phyloP scores from a whole-genome alignment of 1,284 basidiomycete species.

The Ganoderma resinaceum region DNA sequence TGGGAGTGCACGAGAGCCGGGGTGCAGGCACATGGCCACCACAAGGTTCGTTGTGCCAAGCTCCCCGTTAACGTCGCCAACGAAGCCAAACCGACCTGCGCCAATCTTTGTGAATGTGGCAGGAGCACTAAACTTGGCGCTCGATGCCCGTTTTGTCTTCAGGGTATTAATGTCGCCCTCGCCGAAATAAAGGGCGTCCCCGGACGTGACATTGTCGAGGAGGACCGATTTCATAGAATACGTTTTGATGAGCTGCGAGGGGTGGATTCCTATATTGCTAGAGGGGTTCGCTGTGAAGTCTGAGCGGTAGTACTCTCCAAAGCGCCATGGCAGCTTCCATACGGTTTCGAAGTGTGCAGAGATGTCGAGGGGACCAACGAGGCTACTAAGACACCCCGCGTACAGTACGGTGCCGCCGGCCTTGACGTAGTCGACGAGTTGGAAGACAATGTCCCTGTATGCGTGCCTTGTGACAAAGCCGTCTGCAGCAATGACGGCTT shows the following conservation, averaged over 20 bases:
- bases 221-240: constrained; percentile 18
- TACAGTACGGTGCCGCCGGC: constrained; percentile 26
- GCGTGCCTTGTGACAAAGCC: constrained; percentile 1
- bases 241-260: background rate
- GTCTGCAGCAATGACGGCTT: constrained; percentile 18
- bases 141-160: background rate
- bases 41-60: constrained; percentile 12
- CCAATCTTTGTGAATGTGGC: constrained; percentile 22
- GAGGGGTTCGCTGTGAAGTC: background rate
- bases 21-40: constrained; percentile 23
- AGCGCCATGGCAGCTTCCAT: constrained; percentile 25
- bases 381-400: constrained; percentile 21
- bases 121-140: constrained; percentile 4
- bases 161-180: too few species aligned
- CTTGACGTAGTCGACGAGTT: constrained; percentile 22
- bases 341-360: constrained; percentile 19
- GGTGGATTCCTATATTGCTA: too few species aligned
- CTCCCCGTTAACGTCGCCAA: constrained; percentile 28
- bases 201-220: constrained; percentile 10
- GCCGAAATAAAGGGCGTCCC: constrained; percentile 13
- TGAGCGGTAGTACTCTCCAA: too few species aligned
- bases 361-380: constrained; percentile 1
- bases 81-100: constrained; percentile 25
- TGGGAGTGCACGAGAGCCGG: background rate
- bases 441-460: constrained; percentile 16